Base-by-base conservation (phyloP, 2,329 filamentous ascomycete genomes). In the Cryphonectria nitschkei region DNA sequence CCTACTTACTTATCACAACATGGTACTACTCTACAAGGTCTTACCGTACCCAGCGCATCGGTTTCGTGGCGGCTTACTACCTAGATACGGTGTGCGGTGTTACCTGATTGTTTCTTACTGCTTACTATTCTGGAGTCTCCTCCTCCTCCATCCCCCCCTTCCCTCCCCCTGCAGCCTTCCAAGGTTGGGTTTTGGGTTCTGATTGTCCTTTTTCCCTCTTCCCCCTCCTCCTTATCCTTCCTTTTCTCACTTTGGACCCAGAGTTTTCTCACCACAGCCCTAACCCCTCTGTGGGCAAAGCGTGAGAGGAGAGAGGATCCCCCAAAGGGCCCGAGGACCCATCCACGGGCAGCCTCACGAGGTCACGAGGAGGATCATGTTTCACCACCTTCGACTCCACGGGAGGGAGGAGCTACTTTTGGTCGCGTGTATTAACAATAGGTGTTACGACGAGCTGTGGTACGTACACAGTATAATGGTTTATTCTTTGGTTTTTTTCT, bases 261-360 rank as follows among this genome's bases (percentile, higher is more conserved):
- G 26, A 29, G 4, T 26, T 60, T 41, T 22, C 37, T 62, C 60
- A 13, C 37, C 60, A 22, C 13, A 62, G 60, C 32, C 37, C 32
- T 50, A 62, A 62, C 6, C 14, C 26, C 26, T 32, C 54, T 16
- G 26, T 16, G 29, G 54, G 29, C 26, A 32, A 32, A 54, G 52
- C n/a, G 52, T 26, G 52, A n/a, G 52, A 54, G 14, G 26, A 16
- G 54, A 29, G 54, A 32, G 54, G 54, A 29, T 8, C 19, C 46
- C 7, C 43, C 43, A 29, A 16, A 29, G 11, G 26, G 29, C 4
- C 54, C 54, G 1, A 16, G 54, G 26, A 29, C 29, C 54, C 54
- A 58, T 58, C 54, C 16, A 58, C 54, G 54, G 54, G 29, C 54
- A 58, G 54, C 54, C 54, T 58, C 54, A 58, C 26, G 54, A 58